phyloP scores from a whole-genome alignment of 2,329 filamentous ascomycete species.

The Xylaria sp. region DNA sequence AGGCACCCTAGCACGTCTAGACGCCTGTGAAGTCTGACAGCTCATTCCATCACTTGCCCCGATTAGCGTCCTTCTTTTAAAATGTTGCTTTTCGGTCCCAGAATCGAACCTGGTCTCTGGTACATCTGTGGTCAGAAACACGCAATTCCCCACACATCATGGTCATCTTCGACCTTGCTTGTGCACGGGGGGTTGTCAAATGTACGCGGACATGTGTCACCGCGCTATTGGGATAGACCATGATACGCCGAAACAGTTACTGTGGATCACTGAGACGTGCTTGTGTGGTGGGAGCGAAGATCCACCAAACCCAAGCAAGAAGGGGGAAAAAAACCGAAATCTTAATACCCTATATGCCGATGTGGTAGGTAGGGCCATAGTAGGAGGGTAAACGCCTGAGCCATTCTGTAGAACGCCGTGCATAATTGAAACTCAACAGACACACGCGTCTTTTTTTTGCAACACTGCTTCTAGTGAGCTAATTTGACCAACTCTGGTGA shows the following conservation, averaged over 20 bases:
- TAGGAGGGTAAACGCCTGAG: constrained; percentile 11
- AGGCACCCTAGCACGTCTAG: constrained; percentile 3
- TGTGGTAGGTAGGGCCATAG: neutral
- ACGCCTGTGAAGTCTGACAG: constrained; percentile 12
- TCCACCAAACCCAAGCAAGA: constrained; percentile 17
- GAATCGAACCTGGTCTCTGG: constrained; percentile 6
- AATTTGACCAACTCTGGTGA: neutral
- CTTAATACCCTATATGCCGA: constrained; percentile 11
- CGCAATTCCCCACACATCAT: constrained; percentile 11
- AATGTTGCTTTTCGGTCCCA: neutral
- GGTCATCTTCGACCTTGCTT: constrained; percentile 6
- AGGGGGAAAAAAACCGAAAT: constrained; percentile 8
- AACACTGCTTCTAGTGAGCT: neutral
- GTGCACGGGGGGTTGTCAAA: constrained; percentile 12
- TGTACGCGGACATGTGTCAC: constrained; percentile 31
- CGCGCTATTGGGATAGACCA: constrained; percentile 26
- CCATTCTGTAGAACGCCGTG: constrained; percentile 26
- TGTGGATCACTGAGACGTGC: constrained; percentile 28
- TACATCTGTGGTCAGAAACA: constrained; percentile 13
- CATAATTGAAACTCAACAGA: constrained; percentile 1
- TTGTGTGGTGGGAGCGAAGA: constrained; percentile 17
- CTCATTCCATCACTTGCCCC: constrained; percentile 1
- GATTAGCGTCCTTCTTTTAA: constrained; percentile 5
- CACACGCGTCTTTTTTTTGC: neutral
- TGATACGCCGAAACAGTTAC: constrained; percentile 25